phyloP scores from a whole-genome alignment of 2,329 filamentous ascomycete species.

The Exophiala xenobiotica region DNA sequence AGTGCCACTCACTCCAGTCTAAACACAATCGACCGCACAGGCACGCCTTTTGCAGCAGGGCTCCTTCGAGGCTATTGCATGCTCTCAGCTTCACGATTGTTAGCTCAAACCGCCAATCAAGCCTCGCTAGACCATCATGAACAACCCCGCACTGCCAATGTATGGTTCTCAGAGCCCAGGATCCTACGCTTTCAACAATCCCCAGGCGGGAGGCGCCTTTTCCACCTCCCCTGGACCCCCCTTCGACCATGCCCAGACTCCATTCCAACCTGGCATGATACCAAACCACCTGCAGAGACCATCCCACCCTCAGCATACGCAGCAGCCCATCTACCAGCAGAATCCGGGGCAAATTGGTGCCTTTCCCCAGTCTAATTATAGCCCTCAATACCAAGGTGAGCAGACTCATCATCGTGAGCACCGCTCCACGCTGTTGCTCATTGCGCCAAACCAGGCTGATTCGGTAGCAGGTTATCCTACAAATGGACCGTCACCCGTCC shows the following conservation, averaged over 20 bases:
- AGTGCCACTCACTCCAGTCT: slow-evolving; percentile 10
- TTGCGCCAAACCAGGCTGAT: slow-evolving; percentile 4
- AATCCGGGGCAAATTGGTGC: slow-evolving; percentile 24
- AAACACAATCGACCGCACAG: slow-evolving; percentile 20
- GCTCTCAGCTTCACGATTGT: slow-evolving; percentile 19
- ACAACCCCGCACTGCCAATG: slow-evolving; percentile 30
- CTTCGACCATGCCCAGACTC: slow-evolving; percentile 25
- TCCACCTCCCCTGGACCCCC: slow-evolving; percentile 18
- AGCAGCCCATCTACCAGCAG: slow-evolving; percentile 27
- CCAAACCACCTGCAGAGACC: slow-evolving; percentile 22
- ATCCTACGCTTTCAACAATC: slow-evolving; percentile 19
- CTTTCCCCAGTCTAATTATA: slow-evolving; percentile 15
- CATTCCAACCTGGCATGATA: slow-evolving; percentile 25
- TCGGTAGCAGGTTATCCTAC: slow-evolving; percentile 16
- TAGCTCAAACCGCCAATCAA: slow-evolving; percentile 24
- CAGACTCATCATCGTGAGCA: not conserved
- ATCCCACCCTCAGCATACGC: slow-evolving; percentile 23
- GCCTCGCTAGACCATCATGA: slow-evolving; percentile 24
- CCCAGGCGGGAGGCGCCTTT: slow-evolving; percentile 13
- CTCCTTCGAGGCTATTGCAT: slow-evolving; percentile 16
- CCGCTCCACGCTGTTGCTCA: not conserved
- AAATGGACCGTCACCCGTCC: slow-evolving; percentile 22
- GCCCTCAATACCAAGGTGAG: slow-evolving; percentile 17
- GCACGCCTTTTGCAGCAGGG: slow-evolving; percentile 9
- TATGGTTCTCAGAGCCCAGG: slow-evolving; percentile 20